phyloP scores from a whole-genome alignment of 495 filamentous ascomycete genomes.

The Achaetomiella virescens region DNA sequence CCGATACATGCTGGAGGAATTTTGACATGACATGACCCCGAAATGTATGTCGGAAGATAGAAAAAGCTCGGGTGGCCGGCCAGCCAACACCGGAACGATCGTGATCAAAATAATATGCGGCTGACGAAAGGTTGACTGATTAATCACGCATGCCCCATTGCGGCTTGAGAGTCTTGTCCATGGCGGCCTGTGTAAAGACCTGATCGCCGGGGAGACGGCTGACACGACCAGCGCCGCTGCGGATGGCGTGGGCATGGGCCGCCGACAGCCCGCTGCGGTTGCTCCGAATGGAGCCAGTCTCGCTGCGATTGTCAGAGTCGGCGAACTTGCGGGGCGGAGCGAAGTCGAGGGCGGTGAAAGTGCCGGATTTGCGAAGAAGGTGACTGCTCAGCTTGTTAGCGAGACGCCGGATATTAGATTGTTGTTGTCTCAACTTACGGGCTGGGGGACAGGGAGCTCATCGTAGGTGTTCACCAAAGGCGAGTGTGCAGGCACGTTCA shows the following conservation, averaged over 20 bases:
- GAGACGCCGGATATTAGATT: background rate
- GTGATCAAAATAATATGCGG: background rate
- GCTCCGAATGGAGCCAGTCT: conserved; percentile 85
- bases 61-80: background rate
- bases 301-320: conserved; percentile 62
- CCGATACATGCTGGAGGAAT: conserved; percentile 11
- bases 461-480: conserved; percentile 80
- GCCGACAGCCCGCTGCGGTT: conserved; percentile 72
- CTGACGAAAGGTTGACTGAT: background rate
- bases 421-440: conserved; percentile 60
- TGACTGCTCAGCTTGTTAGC: conserved; percentile 49
- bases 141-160: conserved; percentile 61
- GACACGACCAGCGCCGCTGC: conserved; percentile 82
- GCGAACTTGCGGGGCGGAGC: conserved; percentile 86
- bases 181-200: conserved; percentile 73
- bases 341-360: conserved; percentile 89
- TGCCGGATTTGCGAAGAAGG: conserved; percentile 77
- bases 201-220: conserved; percentile 76
- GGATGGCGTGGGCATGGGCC: conserved; percentile 66
- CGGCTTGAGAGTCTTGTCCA: conserved; percentile 66
- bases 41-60: background rate
- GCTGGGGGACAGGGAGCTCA: conserved; percentile 76
- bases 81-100: conserved; percentile 10
- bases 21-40: conserved; percentile 5
- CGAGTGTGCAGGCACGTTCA: conserved; percentile 60